Evolutionary conservation across 352 stramenopile genomes (phyloP).

Genomic region (Phytophthora europaea): DNA sequence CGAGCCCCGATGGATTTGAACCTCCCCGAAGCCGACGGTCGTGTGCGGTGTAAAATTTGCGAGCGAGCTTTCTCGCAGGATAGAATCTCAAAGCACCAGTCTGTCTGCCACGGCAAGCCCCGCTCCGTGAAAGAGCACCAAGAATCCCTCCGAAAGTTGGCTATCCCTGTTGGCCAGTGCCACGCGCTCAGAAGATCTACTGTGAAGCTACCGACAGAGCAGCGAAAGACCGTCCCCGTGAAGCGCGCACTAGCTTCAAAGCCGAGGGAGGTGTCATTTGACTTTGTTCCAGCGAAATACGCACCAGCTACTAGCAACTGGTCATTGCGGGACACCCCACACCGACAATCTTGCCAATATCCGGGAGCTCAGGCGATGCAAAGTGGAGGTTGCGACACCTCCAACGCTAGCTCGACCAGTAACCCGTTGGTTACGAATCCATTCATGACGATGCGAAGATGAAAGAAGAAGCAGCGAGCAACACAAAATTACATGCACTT

Average conservation of each 20-base stretch:
- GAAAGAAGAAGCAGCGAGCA: neutral
- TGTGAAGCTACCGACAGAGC: neutral
- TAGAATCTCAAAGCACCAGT: conserved; percentile 78
- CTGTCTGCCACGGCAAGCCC: conserved; percentile 53
- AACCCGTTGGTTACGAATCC: conserved; percentile 62
- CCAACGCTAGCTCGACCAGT: conserved; percentile 59
- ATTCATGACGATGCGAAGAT: conserved; percentile 50
- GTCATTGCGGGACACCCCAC: neutral
- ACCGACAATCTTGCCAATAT: conserved; percentile 14
- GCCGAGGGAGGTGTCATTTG: conserved; percentile 5
- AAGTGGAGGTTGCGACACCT: conserved; percentile 41
- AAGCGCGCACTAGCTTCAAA: conserved; percentile 7
- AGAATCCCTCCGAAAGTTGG: neutral
- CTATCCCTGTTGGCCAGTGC: neutral
- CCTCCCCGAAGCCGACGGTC: conserved; percentile 53
- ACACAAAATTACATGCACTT: neutral
- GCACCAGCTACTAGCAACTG: neutral
- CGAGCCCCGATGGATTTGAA: conserved; percentile 42
- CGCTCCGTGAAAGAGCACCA: conserved; percentile 13
- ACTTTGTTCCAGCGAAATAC: conserved; percentile 6
- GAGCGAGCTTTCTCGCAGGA: conserved; percentile 64
- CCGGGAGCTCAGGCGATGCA: conserved; percentile 27
- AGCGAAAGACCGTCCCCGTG: conserved; percentile 5
- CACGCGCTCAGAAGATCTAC: conserved; percentile 7
- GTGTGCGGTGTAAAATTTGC: conserved; percentile 67